Conservation (phyloP, 495 filamentous ascomycete genomes). For the Penicillium roqueforti region DNA sequence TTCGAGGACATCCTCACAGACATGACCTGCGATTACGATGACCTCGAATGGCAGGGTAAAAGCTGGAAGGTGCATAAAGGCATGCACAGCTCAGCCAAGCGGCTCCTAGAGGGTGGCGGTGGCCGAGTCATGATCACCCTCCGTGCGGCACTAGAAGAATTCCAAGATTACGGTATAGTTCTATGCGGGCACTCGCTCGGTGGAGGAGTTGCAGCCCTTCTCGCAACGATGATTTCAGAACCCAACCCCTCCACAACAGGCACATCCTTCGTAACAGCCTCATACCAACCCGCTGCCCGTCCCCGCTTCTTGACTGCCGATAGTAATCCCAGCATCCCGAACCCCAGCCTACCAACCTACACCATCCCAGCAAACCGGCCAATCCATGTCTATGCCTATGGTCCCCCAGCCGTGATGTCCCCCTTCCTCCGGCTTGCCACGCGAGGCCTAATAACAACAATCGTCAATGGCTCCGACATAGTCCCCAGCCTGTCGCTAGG, state of each 20-base stretch:
- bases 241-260: constrained; percentile 48
- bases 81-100: constrained; percentile 71
- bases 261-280: constrained; percentile 52
- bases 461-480: constrained; percentile 68
- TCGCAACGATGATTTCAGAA: constrained; percentile 70
- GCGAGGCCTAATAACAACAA: constrained; percentile 69
- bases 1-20: constrained; percentile 80
- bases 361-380: constrained; percentile 61
- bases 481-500: constrained; percentile 73
- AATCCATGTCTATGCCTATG: constrained; percentile 77
- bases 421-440: constrained; percentile 67
- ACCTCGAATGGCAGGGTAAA: constrained; percentile 61
- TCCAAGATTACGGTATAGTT: constrained; percentile 68
- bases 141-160: constrained; percentile 66
- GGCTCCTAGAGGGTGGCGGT: constrained; percentile 64
- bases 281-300: constrained; percentile 31
- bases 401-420: constrained; percentile 69
- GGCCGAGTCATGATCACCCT: constrained; percentile 62
- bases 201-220: constrained; percentile 67
- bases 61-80: constrained; percentile 75
- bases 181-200: constrained; percentile 75
- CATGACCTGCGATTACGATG: constrained; percentile 77
- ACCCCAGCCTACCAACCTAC: constrained; percentile 23
- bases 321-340: constrained; percentile 13
- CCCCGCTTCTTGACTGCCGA: constrained; percentile 38